Percentiles rank a stretch among this genome's conserved stretches.
These are phyloP conservation scores for Chimonanthus praecox DNA, from an alignment of 164 flowering plant species.

Conservation along the genomic window DNA sequence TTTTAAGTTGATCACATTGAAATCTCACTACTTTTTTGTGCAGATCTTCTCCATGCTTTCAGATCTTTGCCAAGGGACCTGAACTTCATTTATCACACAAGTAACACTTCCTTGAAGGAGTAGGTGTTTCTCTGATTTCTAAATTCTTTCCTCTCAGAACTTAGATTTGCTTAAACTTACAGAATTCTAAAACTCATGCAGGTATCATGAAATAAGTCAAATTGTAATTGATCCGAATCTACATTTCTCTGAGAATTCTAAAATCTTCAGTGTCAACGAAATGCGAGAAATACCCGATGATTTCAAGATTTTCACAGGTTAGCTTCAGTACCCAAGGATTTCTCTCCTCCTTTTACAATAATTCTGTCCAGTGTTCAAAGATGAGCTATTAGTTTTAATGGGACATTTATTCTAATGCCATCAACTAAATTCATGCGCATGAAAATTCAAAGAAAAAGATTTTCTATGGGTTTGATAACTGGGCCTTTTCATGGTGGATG, in stretches of 20 bases:
- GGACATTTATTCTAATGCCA: too few relatives aligned
- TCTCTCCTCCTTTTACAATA: too few relatives aligned
- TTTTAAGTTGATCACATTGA: background rate
- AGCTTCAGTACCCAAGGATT: background rate
- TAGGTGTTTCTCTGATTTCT: conserved; percentile 20
- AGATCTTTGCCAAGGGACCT: conserved; percentile 41
- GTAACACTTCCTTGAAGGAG: conserved; percentile 23
- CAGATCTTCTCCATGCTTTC: conserved; percentile 52
- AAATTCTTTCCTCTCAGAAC: background rate
- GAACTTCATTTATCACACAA: conserved; percentile 32
- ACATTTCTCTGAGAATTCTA: conserved; percentile 15
- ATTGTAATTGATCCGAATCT: conserved; percentile 37
- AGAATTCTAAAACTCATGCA: conserved; percentile 12
- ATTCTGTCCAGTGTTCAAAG: too few relatives aligned
- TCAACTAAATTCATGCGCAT: too few relatives aligned
- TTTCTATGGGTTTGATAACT: conserved; percentile 1
- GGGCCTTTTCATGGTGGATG: background rate
- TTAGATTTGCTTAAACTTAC: background rate
- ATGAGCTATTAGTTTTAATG: too few relatives aligned
- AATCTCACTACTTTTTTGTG: conserved; percentile 3
- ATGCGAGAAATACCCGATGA: conserved; percentile 31
- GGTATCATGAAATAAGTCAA: conserved; percentile 20
- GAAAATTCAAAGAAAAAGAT: too few relatives aligned
- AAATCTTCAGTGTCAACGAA: conserved; percentile 24
- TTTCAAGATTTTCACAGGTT: conserved; percentile 37